phyloP scores from a whole-genome alignment of 2,329 filamentous ascomycete species.

The Neodidymelliopsis sp. region DNA sequence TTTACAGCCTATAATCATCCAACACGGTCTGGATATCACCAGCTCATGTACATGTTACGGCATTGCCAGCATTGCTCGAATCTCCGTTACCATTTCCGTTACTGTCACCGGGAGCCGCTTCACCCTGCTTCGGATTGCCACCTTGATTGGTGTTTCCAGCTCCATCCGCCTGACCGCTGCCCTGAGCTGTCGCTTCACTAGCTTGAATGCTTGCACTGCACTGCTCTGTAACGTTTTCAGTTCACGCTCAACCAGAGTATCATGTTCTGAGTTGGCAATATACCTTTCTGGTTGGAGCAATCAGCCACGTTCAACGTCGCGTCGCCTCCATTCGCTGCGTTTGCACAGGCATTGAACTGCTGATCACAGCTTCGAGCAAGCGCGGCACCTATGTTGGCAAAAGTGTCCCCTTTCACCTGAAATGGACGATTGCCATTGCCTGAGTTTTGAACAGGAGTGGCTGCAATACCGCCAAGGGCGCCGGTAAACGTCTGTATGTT shows the following conservation, averaged over 20 bases:
- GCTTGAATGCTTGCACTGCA: conserved; percentile 24
- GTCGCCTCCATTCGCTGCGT: conserved; percentile 62
- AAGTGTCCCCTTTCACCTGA: conserved; percentile 48
- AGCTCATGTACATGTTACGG: too few relatives aligned
- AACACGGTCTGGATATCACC: too few relatives aligned
- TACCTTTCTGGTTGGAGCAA: conserved; percentile 63
- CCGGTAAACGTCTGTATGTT: conserved; percentile 51
- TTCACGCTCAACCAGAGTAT: neutral
- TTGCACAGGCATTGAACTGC: conserved; percentile 67
- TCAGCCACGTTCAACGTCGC: conserved; percentile 55
- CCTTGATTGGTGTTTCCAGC: neutral
- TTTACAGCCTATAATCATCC: too few relatives aligned
- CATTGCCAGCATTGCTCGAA: neutral
- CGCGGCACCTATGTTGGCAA: conserved; percentile 64
- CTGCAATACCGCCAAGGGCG: conserved; percentile 61
- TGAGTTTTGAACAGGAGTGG: conserved; percentile 60
- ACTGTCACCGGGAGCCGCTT: neutral
- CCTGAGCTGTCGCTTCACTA: neutral
- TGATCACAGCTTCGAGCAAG: conserved; percentile 68
- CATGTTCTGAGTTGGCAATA: conserved; percentile 1
- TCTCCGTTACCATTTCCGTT: neutral
- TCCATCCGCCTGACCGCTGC: neutral
- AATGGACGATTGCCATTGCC: conserved; percentile 57
- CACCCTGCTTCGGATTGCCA: neutral
- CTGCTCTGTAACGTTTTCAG: conserved; percentile 18